phyloP scores from a whole-genome alignment of 2,329 filamentous ascomycete species.

The Paraphaeosphaeria minitans region DNA sequence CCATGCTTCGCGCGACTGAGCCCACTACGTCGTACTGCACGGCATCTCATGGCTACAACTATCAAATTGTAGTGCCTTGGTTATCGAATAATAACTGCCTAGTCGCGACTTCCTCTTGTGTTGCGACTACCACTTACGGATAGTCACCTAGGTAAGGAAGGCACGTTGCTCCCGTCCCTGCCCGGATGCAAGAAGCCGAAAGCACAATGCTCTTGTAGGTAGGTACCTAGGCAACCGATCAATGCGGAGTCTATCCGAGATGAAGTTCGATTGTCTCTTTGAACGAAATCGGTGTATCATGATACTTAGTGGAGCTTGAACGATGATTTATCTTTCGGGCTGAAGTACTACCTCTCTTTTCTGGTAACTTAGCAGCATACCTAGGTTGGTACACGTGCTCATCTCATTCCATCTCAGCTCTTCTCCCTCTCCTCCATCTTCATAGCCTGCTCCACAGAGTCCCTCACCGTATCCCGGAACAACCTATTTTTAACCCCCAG shows the following conservation, averaged over 20 bases:
- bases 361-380: background rate
- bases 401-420: background rate
- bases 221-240: background rate
- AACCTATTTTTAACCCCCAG: slow-evolving; percentile 47
- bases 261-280: background rate
- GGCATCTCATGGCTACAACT: background rate
- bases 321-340: background rate
- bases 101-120: background rate
- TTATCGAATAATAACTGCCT: background rate
- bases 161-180: background rate
- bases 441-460: slow-evolving; percentile 38
- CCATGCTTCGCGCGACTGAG: background rate
- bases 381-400: background rate
- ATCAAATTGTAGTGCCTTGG: background rate
- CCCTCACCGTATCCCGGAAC: slow-evolving; percentile 46
- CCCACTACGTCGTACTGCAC: background rate
- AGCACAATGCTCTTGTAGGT: background rate
- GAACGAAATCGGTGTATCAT: background rate
- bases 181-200: background rate
- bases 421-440: slow-evolving; percentile 26
- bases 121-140: background rate
- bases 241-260: background rate
- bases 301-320: background rate
- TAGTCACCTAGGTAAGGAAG: no score
- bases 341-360: background rate